Evolutionary conservation across 2,329 filamentous ascomycete species (phyloP).

Genomic region (Diaporthe destruens): DNA sequence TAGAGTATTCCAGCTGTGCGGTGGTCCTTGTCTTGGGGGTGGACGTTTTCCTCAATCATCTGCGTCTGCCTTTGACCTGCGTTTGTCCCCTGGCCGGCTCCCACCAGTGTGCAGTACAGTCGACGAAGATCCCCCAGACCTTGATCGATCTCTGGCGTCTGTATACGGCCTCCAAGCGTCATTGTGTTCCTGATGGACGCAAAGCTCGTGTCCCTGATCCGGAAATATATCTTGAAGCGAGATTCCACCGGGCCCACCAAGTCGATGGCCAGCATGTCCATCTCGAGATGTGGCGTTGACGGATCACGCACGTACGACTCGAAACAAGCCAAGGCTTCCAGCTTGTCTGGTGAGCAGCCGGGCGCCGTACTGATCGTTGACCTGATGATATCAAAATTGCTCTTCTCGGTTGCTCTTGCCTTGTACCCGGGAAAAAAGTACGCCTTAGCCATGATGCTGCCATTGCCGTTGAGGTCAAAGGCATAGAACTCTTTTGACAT

Average conservation of each 20-base stretch:
- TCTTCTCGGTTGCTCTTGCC: conserved; percentile 36
- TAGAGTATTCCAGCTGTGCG: too few species aligned
- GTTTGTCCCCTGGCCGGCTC: too few species aligned
- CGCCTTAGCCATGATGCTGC: conserved; percentile 42
- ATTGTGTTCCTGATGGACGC: conserved; percentile 33
- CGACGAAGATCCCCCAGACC: too few species aligned
- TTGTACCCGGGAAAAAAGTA: conserved; percentile 47
- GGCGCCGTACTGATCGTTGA: not conserved
- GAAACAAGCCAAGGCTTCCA: not conserved
- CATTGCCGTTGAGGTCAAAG: conserved; percentile 45
- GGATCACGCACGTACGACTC: not conserved
- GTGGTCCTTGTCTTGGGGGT: too few species aligned
- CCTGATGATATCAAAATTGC: not conserved
- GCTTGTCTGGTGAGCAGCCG: not conserved
- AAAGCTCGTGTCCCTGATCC: conserved; percentile 49
- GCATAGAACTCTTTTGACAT: conserved; percentile 45
- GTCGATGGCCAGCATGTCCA: conserved; percentile 52
- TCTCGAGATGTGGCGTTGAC: conserved; percentile 36
- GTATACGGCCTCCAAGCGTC: too few species aligned
- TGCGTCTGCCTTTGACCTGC: too few species aligned
- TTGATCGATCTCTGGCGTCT: too few species aligned
- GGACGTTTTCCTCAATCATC: too few species aligned
- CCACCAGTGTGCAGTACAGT: too few species aligned
- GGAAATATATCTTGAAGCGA: conserved; percentile 54
- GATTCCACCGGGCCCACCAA: conserved; percentile 46